Evolutionary conservation across 1,284 basidiomycete species (phyloP).

Genomic region (Pseudozyma thailandica): DNA sequence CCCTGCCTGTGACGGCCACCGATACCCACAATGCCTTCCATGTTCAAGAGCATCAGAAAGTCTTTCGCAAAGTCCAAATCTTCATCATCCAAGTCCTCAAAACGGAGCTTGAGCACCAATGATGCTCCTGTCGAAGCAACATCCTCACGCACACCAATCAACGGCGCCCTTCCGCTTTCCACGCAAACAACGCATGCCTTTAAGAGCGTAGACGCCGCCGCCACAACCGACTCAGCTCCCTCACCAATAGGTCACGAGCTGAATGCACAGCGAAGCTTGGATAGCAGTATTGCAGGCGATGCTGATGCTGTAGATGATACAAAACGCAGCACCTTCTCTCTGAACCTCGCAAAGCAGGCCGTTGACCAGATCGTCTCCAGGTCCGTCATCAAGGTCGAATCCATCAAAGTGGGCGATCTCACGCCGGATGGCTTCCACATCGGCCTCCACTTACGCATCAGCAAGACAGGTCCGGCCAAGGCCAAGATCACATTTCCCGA

Average conservation of each 20-base stretch:
- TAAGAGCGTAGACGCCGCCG: conserved; percentile 3
- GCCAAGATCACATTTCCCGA: conserved; percentile 50
- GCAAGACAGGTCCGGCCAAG: conserved; percentile 43
- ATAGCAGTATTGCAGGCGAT: conserved; percentile 1
- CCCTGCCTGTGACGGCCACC: no score
- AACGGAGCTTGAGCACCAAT: conserved; percentile 2
- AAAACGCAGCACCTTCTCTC: conserved; percentile 20
- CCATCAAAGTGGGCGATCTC: conserved; percentile 25
- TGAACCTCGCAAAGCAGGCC: conserved; percentile 34
- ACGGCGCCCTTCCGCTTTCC: conserved; percentile 1
- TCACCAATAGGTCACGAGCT: conserved; percentile 6
- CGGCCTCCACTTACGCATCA: conserved; percentile 25
- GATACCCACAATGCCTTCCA: conserved; percentile 23
- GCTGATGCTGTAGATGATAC: neutral
- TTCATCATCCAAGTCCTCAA: conserved; percentile 9
- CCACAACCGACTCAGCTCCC: conserved; percentile 3
- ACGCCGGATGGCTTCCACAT: conserved; percentile 27
- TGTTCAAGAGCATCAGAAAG: conserved; percentile 34
- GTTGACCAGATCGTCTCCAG: conserved; percentile 46
- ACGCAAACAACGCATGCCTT: conserved; percentile 11
- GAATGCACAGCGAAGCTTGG: conserved; percentile 9
- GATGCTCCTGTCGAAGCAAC: neutral
- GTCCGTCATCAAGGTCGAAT: conserved; percentile 26
- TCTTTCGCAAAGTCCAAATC: conserved; percentile 21
- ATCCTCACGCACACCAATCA: neutral